These are phyloP conservation scores for Sugiyamaella sp. DNA, from an alignment of 1,139 yeast species.

Conservation along the genomic window DNA sequence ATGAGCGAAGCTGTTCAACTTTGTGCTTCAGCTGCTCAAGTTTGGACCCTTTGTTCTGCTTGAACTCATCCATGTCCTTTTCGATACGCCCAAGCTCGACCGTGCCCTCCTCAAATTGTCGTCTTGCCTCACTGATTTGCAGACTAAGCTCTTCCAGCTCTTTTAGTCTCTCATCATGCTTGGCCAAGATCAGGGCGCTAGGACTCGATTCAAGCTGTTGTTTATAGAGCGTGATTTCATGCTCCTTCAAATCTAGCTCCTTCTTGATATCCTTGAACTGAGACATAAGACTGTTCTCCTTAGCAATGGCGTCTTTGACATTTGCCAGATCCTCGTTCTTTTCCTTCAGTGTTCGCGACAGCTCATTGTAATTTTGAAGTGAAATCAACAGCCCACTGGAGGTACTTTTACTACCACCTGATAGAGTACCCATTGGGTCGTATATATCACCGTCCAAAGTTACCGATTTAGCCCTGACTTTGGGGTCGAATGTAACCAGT, in stretches of 20 bases:
- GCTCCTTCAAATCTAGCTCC: constrained; percentile 64
- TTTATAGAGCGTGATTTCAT: constrained; percentile 65
- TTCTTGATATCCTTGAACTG: constrained; percentile 64
- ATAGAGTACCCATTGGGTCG: constrained; percentile 93
- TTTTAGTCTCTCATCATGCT: constrained; percentile 50
- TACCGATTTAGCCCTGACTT: constrained; percentile 79
- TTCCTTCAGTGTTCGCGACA: constrained; percentile 47
- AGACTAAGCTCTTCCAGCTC: constrained; percentile 54
- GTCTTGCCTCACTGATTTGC: constrained; percentile 46
- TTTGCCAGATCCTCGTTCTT: constrained; percentile 48
- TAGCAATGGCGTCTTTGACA: constrained; percentile 49
- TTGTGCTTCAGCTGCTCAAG: constrained; percentile 60
- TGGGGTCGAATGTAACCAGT: constrained; percentile 80
- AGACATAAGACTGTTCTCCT: constrained; percentile 52
- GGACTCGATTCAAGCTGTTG: constrained; percentile 65
- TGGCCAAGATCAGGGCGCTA: constrained; percentile 55
- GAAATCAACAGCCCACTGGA: constrained; percentile 60
- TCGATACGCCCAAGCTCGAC: constrained; percentile 61
- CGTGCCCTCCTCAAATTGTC: constrained; percentile 37
- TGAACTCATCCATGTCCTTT: constrained; percentile 81
- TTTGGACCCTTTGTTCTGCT: constrained; percentile 77
- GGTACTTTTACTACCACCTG: constrained; percentile 85
- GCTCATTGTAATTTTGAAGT: constrained; percentile 68
- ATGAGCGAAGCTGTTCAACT: constrained; percentile 28
- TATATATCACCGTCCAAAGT: constrained; percentile 93